phyloP scores from a whole-genome alignment of 192 early-diverging fungal genomes.

The Backusella liffmaniae region DNA sequence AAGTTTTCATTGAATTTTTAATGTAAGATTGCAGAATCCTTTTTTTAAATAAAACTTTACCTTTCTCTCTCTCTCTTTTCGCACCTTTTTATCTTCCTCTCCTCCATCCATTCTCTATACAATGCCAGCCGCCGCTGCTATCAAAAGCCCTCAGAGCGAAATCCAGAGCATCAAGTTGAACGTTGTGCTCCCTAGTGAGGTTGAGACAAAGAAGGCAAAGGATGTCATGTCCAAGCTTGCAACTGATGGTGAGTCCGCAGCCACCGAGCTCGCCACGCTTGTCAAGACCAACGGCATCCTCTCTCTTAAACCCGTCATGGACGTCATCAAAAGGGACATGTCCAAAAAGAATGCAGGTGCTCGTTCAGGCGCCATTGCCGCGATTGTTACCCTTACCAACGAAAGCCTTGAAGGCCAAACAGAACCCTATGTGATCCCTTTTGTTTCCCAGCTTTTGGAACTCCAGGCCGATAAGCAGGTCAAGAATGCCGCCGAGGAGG shows the following conservation, averaged over 20 bases:
- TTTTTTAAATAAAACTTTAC: neutral
- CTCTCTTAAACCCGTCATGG: slow-evolving; percentile 59
- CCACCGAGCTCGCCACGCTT: slow-evolving; percentile 27
- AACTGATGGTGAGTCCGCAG: slow-evolving; percentile 27
- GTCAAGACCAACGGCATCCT: slow-evolving; percentile 58
- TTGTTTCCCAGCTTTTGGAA: slow-evolving; percentile 63
- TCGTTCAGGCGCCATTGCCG: slow-evolving; percentile 62
- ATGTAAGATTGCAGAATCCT: neutral
- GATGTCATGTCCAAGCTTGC: slow-evolving; percentile 26
- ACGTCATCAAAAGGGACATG: slow-evolving; percentile 55
- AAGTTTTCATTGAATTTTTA: neutral
- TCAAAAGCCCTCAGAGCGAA: slow-evolving; percentile 21
- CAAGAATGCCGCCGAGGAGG: slow-evolving; percentile 41
- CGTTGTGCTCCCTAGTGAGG: slow-evolving; percentile 17
- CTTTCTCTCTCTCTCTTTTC: neutral
- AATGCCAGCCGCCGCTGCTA: slow-evolving; percentile 32
- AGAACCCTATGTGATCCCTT: slow-evolving; percentile 68
- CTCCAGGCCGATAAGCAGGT: slow-evolving; percentile 58
- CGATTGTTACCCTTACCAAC: slow-evolving; percentile 58
- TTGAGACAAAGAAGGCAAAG: slow-evolving; percentile 28
- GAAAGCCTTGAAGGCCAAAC: slow-evolving; percentile 46
- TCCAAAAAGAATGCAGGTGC: slow-evolving; percentile 68
- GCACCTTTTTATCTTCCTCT: neutral
- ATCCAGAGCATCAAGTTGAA: slow-evolving; percentile 26
- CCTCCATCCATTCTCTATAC: neutral